Evolutionary conservation across 2,329 filamentous ascomycete species (phyloP).

Genomic region (Sclerotinia trifoliorum): DNA sequence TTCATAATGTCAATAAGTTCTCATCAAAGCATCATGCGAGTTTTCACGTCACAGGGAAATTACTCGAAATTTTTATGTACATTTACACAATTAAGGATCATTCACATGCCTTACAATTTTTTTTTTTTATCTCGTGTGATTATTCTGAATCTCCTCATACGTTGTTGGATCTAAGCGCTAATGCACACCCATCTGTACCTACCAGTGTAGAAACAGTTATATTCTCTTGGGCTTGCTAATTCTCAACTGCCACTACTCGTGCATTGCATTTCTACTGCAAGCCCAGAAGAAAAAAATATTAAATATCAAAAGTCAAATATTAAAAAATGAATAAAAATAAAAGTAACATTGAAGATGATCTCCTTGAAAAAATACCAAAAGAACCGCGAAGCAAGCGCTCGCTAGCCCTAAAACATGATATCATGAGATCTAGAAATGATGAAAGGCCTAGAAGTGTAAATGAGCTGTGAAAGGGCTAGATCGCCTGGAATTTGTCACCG

Average conservation of each 20-base stretch:
- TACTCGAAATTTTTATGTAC: neutral
- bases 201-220: neutral
- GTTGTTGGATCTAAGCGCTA: neutral
- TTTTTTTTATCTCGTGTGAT: neutral
- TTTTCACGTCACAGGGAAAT: neutral
- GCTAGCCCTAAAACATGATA: neutral
- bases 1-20: no score
- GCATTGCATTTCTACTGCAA: neutral
- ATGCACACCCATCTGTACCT: slow-evolving; percentile 1
- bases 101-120: no score
- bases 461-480: neutral
- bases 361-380: neutral
- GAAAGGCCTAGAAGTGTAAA: neutral
- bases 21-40: neutral
- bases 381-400: slow-evolving; percentile 3
- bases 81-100: neutral
- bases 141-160: neutral
- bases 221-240: neutral
- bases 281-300: neutral
- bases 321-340: no score
- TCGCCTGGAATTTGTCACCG: neutral
- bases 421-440: neutral
- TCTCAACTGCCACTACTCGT: slow-evolving; percentile 7
- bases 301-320: no score
- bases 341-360: neutral